Evolutionary conservation across 2,329 filamentous ascomycete species (phyloP), one percentile per base, ranked within the genome.

Genomic region (Apiospora rasikravindrae): DNA sequence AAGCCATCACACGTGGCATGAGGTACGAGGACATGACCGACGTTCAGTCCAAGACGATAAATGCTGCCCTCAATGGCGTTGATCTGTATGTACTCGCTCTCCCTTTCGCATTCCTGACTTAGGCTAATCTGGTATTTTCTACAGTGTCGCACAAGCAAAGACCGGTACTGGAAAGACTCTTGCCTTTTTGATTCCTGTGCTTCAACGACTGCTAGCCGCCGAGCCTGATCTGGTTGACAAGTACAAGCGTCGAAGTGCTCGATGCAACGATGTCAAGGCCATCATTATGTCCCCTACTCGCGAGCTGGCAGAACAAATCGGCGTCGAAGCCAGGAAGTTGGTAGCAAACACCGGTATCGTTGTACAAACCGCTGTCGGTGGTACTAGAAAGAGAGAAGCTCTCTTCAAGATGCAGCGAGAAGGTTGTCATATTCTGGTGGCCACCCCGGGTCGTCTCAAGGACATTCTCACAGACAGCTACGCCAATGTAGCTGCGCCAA

Each of bases 101-200:
- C 37, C 7, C n/a, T 40, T 33, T 14, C 4, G n/a, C 4, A 29
- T 47, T n/a, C 42, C 40, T 64, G n/a, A n/a, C 33, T 16, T 67
- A n/a, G 61, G 61, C 24, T 69, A 40, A 44, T 16, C 19, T 66
- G 29, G 1, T 40, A 24, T 24, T 61, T 70, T 70, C 51, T 61
- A 73, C 78, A 94, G 93, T 77, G 88, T 98, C 76, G 96, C 96
- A 67, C 96, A 98, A 85, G 96, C 96, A 73, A 98, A 94, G 84
- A 99, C 96, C 11, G 96, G 96, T 80, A 98, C 96, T 4, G 96
- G 96, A 80, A 99, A 99, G 85, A 99, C 96, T 0, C 85, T 98
- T 72, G 96, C 94, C 47, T 99, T 98, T 86, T 87, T 99, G 33
- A 84, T 98, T 8, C 96, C 96, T 69, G 86, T 95, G 10, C 84